phyloP scores from a whole-genome alignment of 805 yeast species.

The Barnettozyma siamensis region DNA sequence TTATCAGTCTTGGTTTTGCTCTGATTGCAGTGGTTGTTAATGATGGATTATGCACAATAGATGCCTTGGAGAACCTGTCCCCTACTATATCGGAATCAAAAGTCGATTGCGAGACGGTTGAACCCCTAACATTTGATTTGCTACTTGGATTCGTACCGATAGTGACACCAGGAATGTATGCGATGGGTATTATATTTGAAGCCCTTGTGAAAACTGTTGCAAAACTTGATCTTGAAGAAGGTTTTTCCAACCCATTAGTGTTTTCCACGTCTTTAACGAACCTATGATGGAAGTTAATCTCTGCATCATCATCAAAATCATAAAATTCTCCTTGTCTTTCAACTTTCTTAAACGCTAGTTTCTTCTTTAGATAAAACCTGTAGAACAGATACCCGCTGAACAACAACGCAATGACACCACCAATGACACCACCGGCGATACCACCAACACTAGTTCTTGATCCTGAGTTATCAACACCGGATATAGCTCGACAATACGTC shows the following conservation, averaged over 20 bases:
- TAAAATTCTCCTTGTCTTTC: conserved; percentile 23
- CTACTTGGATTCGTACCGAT: conserved; percentile 30
- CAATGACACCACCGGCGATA: conserved; percentile 69
- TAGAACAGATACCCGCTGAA: conserved; percentile 29
- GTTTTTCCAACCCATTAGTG: conserved; percentile 25
- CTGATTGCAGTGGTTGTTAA: conserved; percentile 63
- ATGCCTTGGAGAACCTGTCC: conserved; percentile 35
- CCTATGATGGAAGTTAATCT: conserved; percentile 23
- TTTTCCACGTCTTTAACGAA: conserved; percentile 18
- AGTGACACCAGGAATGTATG: conserved; percentile 92
- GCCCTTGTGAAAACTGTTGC: conserved; percentile 74
- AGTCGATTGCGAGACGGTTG: conserved; percentile 20
- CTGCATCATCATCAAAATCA: conserved; percentile 26
- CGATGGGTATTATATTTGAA: conserved; percentile 84
- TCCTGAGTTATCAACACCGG: conserved; percentile 14
- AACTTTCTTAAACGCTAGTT: conserved; percentile 28
- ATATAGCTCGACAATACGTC: conserved; percentile 38
- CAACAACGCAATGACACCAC: conserved; percentile 45
- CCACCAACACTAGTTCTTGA: conserved; percentile 40
- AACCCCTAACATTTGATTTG: conserved; percentile 26
- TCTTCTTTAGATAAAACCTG: conserved; percentile 36
- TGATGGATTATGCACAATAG: conserved; percentile 37
- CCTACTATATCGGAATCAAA: conserved; percentile 24
- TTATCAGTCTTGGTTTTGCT: conserved; percentile 69
- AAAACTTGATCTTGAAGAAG: conserved; percentile 24